These are phyloP conservation scores for Clavaria fumosa DNA, from an alignment of 768 basidiomycete genomes.

Conservation along the genomic window DNA sequence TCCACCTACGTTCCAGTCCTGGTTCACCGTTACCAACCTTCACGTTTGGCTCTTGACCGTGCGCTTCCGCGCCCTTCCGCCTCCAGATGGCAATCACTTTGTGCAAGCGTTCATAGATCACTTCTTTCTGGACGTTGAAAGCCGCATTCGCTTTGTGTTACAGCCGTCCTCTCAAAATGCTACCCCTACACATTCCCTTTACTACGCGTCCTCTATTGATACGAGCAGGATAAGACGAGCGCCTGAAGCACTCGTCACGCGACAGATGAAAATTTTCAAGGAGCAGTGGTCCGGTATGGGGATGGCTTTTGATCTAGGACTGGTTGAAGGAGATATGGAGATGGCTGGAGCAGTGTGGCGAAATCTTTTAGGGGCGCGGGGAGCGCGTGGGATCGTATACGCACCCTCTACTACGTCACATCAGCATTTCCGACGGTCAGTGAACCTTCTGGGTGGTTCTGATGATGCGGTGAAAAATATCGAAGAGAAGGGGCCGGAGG, in stretches of 20 bases:
- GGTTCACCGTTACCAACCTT: constrained; percentile 88
- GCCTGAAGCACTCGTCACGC: constrained; percentile 64
- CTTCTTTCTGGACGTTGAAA: constrained; percentile 90
- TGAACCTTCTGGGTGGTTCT: constrained; percentile 57
- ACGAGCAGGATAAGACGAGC: constrained; percentile 32
- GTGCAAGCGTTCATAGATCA: constrained; percentile 81
- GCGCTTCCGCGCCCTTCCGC: constrained; percentile 71
- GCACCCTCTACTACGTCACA: constrained; percentile 13
- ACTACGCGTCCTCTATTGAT: constrained; percentile 30
- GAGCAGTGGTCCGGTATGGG: constrained; percentile 84
- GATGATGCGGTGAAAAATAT: constrained; percentile 45
- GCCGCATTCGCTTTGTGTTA: constrained; percentile 70
- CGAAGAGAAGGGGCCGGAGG: constrained; percentile 26
- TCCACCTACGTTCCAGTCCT: constrained; percentile 90
- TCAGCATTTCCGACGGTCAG: constrained; percentile 36
- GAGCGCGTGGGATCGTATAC: constrained; percentile 52
- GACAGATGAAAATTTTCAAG: constrained; percentile 83
- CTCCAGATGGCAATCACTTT: constrained; percentile 47
- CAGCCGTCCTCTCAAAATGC: constrained; percentile 34
- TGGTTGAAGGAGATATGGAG: constrained; percentile 63
- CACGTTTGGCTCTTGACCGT: constrained; percentile 87
- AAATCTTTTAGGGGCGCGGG: constrained; percentile 76
- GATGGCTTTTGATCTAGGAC: constrained; percentile 63
- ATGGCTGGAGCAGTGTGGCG: constrained; percentile 85
- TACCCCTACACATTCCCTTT: constrained; percentile 29